Conservation (phyloP, 345 rosid genomes). For the Brassica rapa region DNA sequence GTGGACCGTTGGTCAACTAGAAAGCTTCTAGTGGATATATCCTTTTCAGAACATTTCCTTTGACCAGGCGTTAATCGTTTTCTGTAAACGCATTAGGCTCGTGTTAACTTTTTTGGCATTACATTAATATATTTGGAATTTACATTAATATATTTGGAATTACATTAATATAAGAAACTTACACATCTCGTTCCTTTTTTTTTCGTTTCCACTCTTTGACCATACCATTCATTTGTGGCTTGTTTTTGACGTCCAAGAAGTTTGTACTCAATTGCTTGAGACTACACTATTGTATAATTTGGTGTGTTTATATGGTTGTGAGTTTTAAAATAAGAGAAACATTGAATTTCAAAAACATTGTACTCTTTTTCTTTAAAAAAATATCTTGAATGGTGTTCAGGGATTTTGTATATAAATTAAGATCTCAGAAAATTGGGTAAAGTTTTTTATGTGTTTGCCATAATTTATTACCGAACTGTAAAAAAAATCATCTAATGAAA, state of each 20-base stretch:
- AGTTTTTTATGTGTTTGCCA: not conserved
- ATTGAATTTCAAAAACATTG: not conserved
- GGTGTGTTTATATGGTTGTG: not conserved
- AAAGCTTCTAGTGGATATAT: slow-evolving; percentile 34
- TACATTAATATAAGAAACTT: not conserved
- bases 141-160: not conserved
- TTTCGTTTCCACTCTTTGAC: not conserved
- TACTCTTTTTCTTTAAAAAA: not conserved
- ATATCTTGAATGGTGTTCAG: not conserved
- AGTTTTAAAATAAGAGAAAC: not conserved
- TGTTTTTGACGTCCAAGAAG: slow-evolving; percentile 1
- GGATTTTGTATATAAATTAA: not conserved
- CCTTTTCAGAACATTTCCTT: slow-evolving; percentile 1
- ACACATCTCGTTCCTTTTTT: not conserved
- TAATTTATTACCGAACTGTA: not conserved
- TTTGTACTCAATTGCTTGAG: not conserved
- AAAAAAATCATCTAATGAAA: not conserved
- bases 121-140: not conserved
- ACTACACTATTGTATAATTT: not conserved
- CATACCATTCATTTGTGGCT: not conserved
- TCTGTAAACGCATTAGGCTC: slow-evolving; percentile 25
- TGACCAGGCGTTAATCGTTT: slow-evolving; percentile 9
- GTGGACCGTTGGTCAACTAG: slow-evolving; percentile 36
- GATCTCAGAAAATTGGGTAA: not conserved
- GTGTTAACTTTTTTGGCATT: slow-evolving; percentile 8